Conservation (phyloP, 805 yeast species). For the Wickerhamiella galacta region DNA sequence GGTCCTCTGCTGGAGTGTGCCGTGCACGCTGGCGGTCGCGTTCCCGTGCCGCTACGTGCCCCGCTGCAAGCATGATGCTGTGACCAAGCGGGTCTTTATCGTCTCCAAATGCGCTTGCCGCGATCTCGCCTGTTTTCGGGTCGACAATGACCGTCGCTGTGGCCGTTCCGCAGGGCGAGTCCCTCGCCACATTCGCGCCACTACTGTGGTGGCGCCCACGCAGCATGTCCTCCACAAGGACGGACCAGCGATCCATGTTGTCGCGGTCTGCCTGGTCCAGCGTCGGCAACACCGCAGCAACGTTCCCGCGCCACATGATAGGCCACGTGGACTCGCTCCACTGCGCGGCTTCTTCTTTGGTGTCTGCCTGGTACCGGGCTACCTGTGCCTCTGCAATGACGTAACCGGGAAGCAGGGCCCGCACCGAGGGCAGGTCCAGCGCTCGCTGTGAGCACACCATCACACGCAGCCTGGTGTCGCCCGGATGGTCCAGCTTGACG, state of each 20-base stretch:
- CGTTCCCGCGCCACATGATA: slow-evolving; percentile 84
- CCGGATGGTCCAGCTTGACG: slow-evolving; percentile 14
- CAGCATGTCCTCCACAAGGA: slow-evolving; percentile 13
- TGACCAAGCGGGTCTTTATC: slow-evolving; percentile 44
- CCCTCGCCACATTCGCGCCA: no score
- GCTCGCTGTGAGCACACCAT: slow-evolving; percentile 5
- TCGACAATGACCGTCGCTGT: slow-evolving; percentile 40
- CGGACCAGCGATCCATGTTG: slow-evolving; percentile 24
- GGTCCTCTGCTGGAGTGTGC: background rate
- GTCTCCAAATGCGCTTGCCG: slow-evolving; percentile 27
- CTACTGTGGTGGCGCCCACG: slow-evolving; percentile 17
- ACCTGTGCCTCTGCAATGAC: slow-evolving; percentile 21
- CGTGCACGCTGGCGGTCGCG: slow-evolving; percentile 10
- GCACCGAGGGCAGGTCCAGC: background rate
- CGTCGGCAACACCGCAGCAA: slow-evolving; percentile 31
- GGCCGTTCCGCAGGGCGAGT: background rate
- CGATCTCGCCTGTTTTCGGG: slow-evolving; percentile 30
- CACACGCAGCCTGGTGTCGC: slow-evolving; percentile 3
- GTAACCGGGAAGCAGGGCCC: slow-evolving; percentile 4
- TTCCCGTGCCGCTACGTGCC: slow-evolving; percentile 43
- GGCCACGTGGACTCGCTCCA: slow-evolving; percentile 80
- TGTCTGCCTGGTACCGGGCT: slow-evolving; percentile 49
- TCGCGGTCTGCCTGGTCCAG: slow-evolving; percentile 31
- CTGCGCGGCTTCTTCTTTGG: slow-evolving; percentile 42
- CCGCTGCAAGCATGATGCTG: slow-evolving; percentile 58